Evolutionary conservation across 495 filamentous ascomycete species (phyloP).

Genomic region (Annulohypoxylon stygium): DNA sequence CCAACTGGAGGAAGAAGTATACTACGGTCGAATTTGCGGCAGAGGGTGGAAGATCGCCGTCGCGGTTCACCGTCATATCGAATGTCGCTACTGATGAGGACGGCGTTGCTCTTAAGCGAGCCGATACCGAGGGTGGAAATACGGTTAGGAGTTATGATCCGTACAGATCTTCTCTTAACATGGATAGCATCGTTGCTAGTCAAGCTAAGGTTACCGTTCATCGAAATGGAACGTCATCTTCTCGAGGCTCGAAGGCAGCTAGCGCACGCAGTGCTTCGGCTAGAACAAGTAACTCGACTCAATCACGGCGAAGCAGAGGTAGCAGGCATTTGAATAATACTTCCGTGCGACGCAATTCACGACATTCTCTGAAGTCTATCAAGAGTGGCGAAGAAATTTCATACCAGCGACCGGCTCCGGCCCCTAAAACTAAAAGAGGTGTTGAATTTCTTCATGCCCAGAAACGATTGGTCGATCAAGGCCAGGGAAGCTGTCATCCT

Average conservation of each 20-base stretch:
- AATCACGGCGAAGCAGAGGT: constrained; percentile 33
- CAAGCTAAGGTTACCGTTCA: constrained; percentile 76
- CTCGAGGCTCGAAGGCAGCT: constrained; percentile 38
- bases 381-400: constrained; percentile 65
- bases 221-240: constrained; percentile 55
- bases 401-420: constrained; percentile 66
- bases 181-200: constrained; percentile 57
- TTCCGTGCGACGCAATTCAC: constrained; percentile 29
- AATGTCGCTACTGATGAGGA: constrained; percentile 59
- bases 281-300: constrained; percentile 39
- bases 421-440: constrained; percentile 79
- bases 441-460: constrained; percentile 81
- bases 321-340: constrained; percentile 20
- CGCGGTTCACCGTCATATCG: constrained; percentile 79
- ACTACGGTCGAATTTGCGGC: constrained; percentile 65
- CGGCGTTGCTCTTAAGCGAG: constrained; percentile 33
- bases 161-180: constrained; percentile 75
- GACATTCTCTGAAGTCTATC: constrained; percentile 71
- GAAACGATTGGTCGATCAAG: constrained; percentile 50
- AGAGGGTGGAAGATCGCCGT: constrained; percentile 67
- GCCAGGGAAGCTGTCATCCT: constrained; percentile 37
- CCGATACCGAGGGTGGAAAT: constrained; percentile 44
- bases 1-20: constrained; percentile 60
- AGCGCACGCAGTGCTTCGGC: constrained; percentile 36
- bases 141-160: constrained; percentile 80